Evolutionary conservation across 129 eudicot species (phyloP).

Genomic region (Apium graveolens): DNA sequence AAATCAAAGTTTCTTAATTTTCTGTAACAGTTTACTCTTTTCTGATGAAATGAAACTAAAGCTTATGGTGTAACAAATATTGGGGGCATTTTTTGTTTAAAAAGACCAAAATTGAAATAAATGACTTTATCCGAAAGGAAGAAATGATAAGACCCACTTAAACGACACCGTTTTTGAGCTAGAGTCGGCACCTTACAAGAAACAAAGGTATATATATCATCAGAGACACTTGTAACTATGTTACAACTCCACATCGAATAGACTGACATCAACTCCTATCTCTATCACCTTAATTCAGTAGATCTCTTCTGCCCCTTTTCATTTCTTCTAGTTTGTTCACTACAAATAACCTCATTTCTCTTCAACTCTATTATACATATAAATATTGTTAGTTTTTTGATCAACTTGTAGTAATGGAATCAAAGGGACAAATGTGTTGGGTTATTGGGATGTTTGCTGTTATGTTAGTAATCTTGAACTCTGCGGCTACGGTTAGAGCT

Average conservation of each 20-base stretch:
- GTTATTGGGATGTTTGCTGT: conserved; percentile 10
- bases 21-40: no score
- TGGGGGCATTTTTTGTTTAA: no score
- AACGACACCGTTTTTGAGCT: neutral
- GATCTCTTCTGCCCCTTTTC: conserved; percentile 1
- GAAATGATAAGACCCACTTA: no score
- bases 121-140: no score
- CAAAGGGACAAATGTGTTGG: conserved; percentile 12
- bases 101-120: neutral
- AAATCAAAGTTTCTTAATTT: no score
- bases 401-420: conserved; percentile 15
- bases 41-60: no score
- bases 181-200: neutral
- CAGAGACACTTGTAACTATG: neutral
- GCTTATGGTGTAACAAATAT: no score
- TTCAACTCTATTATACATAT: neutral
- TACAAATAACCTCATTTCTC: neutral
- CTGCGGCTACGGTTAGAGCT: conserved; percentile 41
- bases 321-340: neutral
- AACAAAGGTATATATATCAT: neutral
- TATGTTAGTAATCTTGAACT: conserved; percentile 20
- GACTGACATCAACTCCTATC: neutral
- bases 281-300: neutral
- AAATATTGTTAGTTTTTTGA: neutral
- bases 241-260: neutral